A percentile compares a stretch with the other conserved stretches of the same genome.
Conservation (phyloP, 768 basidiomycete species). For the Imleria badia region DNA sequence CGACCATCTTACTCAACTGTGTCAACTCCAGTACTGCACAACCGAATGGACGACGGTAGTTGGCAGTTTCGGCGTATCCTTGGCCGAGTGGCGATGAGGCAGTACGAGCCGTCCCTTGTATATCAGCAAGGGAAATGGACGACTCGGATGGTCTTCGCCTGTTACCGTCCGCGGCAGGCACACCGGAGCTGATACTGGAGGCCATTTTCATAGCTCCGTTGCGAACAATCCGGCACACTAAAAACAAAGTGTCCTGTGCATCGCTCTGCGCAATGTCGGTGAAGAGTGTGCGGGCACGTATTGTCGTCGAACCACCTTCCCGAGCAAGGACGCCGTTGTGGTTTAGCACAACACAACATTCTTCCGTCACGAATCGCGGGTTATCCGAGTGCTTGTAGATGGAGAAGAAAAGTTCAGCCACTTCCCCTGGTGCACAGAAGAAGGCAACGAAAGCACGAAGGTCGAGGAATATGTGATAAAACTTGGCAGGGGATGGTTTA, state of each 20-base stretch:
- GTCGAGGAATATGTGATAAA: conserved; percentile 90
- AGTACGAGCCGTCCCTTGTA: conserved; percentile 22
- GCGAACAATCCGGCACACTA: conserved; percentile 88
- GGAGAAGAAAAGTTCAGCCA: conserved; percentile 91
- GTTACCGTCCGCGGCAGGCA: conserved; percentile 37
- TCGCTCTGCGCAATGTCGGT: conserved; percentile 86
- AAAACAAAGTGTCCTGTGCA: conserved; percentile 79
- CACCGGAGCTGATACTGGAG: conserved; percentile 47
- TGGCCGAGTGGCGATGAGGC: conserved; percentile 25
- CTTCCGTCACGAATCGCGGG: conserved; percentile 88
- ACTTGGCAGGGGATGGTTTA: conserved; percentile 57
- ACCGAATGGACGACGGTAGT: conserved; percentile 89
- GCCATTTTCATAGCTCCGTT: conserved; percentile 85
- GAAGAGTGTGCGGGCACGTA: conserved; percentile 81
- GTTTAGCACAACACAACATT: conserved; percentile 86
- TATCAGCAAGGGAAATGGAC: conserved; percentile 39
- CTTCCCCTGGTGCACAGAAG: conserved; percentile 87
- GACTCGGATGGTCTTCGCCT: conserved; percentile 58
- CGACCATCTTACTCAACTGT: conserved; percentile 65
- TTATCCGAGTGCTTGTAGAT: conserved; percentile 79
- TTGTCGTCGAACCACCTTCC: conserved; percentile 58
- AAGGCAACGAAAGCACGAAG: conserved; percentile 90
- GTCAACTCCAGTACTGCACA: conserved; percentile 89
- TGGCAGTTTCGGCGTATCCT: conserved; percentile 37
- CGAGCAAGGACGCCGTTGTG: conserved; percentile 88